A percentile compares a stretch with the other conserved stretches of the same genome.
phyloP scores from a whole-genome alignment of 306 rosid genomes.

The Hippophae tibetana region DNA sequence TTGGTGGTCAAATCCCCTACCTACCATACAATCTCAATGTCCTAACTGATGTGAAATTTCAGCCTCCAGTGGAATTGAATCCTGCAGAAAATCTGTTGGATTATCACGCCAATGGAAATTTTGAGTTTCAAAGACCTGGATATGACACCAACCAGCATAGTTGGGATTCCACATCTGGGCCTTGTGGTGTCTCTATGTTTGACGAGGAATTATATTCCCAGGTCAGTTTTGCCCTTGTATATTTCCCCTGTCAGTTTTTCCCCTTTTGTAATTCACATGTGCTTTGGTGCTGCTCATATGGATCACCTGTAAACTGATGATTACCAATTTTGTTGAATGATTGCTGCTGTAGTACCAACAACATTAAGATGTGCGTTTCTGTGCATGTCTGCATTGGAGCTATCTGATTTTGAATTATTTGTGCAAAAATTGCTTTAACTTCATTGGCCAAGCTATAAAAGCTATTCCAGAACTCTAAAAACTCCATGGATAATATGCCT shows the following conservation, averaged over 20 bases:
- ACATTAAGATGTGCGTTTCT: not conserved
- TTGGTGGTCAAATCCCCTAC: constrained; percentile 55
- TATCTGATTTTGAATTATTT: too few species aligned
- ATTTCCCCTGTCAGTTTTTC: not conserved
- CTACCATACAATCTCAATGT: constrained; percentile 59
- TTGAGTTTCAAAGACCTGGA: constrained; percentile 48
- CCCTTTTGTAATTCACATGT: not conserved
- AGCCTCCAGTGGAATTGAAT: constrained; percentile 40
- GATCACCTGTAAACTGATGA: not conserved
- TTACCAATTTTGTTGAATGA: not conserved
- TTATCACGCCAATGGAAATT: constrained; percentile 55
- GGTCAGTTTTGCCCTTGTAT: constrained; percentile 16
- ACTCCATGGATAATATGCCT: too few species aligned
- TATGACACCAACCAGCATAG: constrained; percentile 48
- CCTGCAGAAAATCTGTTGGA: constrained; percentile 53
- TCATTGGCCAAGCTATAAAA: too few species aligned
- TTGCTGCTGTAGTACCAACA: not conserved
- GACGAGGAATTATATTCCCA: constrained; percentile 36
- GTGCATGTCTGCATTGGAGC: not conserved
- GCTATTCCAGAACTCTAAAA: too few species aligned
- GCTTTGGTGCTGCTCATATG: not conserved
- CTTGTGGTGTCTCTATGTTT: constrained; percentile 41
- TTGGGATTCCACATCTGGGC: constrained; percentile 77
- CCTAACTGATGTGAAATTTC: constrained; percentile 46
- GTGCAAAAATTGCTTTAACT: too few species aligned